phyloP scores from a whole-genome alignment of 495 filamentous ascomycete species.

The Corynascus novoguineensis region DNA sequence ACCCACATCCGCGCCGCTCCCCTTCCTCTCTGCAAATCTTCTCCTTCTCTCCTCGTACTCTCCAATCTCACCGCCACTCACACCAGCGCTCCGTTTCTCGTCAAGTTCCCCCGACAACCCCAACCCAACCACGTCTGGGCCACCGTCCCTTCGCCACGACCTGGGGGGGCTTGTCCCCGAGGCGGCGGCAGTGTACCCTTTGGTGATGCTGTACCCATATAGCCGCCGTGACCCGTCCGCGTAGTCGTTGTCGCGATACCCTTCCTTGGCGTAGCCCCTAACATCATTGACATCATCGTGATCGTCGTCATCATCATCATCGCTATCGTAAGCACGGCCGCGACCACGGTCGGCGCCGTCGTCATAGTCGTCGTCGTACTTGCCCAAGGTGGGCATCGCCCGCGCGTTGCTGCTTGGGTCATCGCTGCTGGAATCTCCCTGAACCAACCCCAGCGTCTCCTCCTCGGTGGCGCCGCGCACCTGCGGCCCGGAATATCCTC shows the following conservation, averaged over 20 bases:
- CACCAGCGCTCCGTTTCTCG: background rate
- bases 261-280: constrained; percentile 2
- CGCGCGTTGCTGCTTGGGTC: constrained; percentile 14
- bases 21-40: constrained; percentile 7
- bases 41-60: constrained; percentile 9
- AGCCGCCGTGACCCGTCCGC: constrained; percentile 4
- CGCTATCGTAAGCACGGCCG: background rate
- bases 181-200: background rate
- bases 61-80: background rate
- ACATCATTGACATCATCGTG: constrained; percentile 12
- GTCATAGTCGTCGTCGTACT: constrained; percentile 29
- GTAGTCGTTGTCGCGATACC: constrained; percentile 15
- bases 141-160: background rate
- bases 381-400: constrained; percentile 38
- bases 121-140: background rate
- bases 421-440: constrained; percentile 57
- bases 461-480: constrained; percentile 70
- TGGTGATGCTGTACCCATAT: constrained; percentile 41
- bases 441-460: constrained; percentile 79
- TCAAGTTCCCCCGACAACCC: background rate
- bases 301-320: constrained; percentile 24
- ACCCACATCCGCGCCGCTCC: background rate
- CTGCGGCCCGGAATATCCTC: constrained; percentile 42
- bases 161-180: constrained; percentile 18
- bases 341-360: constrained; percentile 4